Conservation (phyloP, 1,139 yeast genomes). For the Protomyces inouyei region DNA sequence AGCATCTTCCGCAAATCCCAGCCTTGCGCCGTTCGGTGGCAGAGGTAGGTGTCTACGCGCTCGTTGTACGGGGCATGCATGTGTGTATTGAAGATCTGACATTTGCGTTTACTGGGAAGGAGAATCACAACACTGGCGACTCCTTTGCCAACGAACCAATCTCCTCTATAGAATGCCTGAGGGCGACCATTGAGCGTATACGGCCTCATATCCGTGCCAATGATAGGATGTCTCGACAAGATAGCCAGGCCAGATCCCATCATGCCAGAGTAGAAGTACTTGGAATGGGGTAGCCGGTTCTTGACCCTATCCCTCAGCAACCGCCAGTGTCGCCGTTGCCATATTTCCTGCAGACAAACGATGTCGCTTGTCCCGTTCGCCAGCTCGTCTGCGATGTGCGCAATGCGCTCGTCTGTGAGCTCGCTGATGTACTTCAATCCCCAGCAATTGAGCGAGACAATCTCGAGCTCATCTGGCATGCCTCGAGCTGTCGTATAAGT, state of each 20-base stretch:
- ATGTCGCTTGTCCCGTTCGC: constrained; percentile 63
- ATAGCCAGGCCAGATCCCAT: constrained; percentile 91
- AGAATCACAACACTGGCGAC: constrained; percentile 68
- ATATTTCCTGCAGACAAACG: constrained; percentile 85
- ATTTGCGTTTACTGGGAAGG: constrained; percentile 50
- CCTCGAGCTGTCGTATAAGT: not conserved
- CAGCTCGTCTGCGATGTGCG: constrained; percentile 67
- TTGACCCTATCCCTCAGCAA: constrained; percentile 50
- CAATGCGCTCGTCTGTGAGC: constrained; percentile 56
- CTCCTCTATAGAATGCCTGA: constrained; percentile 89
- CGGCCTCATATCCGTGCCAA: constrained; percentile 67
- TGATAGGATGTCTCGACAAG: constrained; percentile 77
- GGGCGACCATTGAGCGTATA: constrained; percentile 94
- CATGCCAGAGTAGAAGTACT: constrained; percentile 70
- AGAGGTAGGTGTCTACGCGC: constrained; percentile 85
- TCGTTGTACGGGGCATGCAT: constrained; percentile 93
- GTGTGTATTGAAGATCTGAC: constrained; percentile 83
- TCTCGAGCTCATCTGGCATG: constrained; percentile 4
- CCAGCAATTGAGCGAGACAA: constrained; percentile 54
- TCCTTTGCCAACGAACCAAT: constrained; percentile 94
- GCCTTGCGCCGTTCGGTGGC: constrained; percentile 92
- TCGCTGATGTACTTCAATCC: constrained; percentile 82
- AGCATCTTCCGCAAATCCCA: constrained; percentile 84
- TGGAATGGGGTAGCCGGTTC: constrained; percentile 54
- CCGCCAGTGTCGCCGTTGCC: constrained; percentile 84